Conservation (phyloP, 495 filamentous ascomycete species). For the Bryoglossum gracile region DNA sequence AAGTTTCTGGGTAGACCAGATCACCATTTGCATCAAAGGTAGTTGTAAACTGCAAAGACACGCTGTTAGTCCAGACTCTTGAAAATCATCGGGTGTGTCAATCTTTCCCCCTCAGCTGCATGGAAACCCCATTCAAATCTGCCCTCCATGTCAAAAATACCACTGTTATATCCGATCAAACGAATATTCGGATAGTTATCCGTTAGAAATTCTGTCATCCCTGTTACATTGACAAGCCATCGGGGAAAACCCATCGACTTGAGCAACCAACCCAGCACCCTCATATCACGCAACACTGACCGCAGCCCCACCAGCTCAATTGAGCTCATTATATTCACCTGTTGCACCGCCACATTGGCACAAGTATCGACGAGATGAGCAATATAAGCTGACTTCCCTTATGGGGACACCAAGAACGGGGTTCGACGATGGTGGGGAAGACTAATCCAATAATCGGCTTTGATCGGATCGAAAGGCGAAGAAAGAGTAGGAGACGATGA, state of each 20-base stretch:
- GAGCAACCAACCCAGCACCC: constrained; percentile 48
- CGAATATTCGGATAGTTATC: constrained; percentile 39
- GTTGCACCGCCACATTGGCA: constrained; percentile 41
- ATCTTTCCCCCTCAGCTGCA: constrained; percentile 28
- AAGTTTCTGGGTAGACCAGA: constrained; percentile 43
- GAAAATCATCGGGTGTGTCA: neutral
- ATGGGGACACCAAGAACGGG: constrained; percentile 44
- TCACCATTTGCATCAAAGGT: constrained; percentile 49
- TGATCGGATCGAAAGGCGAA: constrained; percentile 40
- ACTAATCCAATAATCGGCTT: constrained; percentile 45
- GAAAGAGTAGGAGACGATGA: constrained; percentile 34
- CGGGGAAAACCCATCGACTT: constrained; percentile 49
- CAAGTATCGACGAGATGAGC: constrained; percentile 44
- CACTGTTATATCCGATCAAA: constrained; percentile 41
- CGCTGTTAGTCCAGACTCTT: neutral
- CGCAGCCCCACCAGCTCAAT: constrained; percentile 40
- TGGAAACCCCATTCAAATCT: constrained; percentile 43
- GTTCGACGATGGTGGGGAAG: constrained; percentile 47
- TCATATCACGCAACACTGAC: constrained; percentile 40
- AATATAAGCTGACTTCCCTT: constrained; percentile 45
- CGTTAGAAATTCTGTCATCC: constrained; percentile 38
- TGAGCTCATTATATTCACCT: constrained; percentile 36
- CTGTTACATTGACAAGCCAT: constrained; percentile 40
- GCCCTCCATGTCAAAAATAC: constrained; percentile 44
- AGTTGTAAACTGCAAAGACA: constrained; percentile 26